Evolutionary conservation across 345 rosid species (phyloP), one percentile per base, ranked within the genome.

Genomic region (Gossypium bickii): DNA sequence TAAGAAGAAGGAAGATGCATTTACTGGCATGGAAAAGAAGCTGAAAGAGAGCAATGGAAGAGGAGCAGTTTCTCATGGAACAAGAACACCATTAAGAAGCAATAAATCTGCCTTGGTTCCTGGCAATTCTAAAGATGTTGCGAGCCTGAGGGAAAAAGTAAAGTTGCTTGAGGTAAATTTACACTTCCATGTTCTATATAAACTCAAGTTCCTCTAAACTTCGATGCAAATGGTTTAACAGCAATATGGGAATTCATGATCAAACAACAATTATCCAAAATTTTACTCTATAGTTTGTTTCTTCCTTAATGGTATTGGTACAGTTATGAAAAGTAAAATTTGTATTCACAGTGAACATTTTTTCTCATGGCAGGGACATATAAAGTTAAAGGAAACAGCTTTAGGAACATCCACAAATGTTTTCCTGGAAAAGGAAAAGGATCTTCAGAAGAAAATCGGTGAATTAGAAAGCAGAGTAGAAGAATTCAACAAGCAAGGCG

Each of bases 131-230:
- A 88, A 90, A 75, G 98, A 89, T 85, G 81, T 81, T 25, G 70
- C 84, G 29, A 83, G 72, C 77, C 85, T 92, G 78, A 88, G 72
- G 78, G 97, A 89, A 76, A 89, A 74, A 76, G 82, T 87, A 72
- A 84, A 75, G 77, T 77, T 76, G 78, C 89, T 91, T 1, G 85
- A 92, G 99, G 99, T 93, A 89, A 78, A 47, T 51, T 70, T 44
- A 49, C 62, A 5, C 47, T 8, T 49, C 27, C 5, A 12, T n/a
- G 70, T 51, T 10, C 48, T 58, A n/a, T 61, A 15, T 8, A 41
- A 61, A 73, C 59, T 57, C 49, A 57, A 72, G 55, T 22, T 45
- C 27, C 16, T 44, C 56, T 10, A 41, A 45, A 22, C 11, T 10
- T 78, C 47, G 59, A 25, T 24, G 44, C 13, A 17, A 48, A 61